Conservation (phyloP, 352 stramenopile species). For the Pythium brachiatum region DNA sequence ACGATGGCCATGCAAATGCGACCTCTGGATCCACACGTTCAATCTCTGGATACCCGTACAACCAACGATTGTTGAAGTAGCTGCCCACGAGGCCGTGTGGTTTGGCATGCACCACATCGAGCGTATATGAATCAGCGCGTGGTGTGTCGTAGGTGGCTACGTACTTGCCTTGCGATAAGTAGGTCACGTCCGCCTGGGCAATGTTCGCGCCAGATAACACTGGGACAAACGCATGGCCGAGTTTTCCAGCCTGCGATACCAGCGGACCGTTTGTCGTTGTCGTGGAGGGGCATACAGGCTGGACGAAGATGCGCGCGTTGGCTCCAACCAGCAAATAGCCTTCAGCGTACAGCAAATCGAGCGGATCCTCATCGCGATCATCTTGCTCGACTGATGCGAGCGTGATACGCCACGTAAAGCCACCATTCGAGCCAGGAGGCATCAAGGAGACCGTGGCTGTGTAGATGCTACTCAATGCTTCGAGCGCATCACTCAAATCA, state of each 20-base stretch:
- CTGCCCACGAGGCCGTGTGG: conserved; percentile 82
- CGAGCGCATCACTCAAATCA: conserved; percentile 56
- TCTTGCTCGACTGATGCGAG: conserved; percentile 66
- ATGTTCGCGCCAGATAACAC: conserved; percentile 50
- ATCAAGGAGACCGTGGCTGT: conserved; percentile 49
- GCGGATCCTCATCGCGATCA: conserved; percentile 22
- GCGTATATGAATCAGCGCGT: conserved; percentile 77
- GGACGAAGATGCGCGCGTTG: conserved; percentile 41
- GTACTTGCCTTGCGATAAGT: conserved; percentile 75
- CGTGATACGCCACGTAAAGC: conserved; percentile 84
- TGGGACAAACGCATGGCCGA: conserved; percentile 70
- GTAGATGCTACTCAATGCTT: conserved; percentile 73
- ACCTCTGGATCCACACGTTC: conserved; percentile 86
- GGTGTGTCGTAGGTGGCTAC: conserved; percentile 88
- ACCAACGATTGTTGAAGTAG: conserved; percentile 97
- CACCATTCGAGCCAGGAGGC: conserved; percentile 39
- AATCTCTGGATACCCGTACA: conserved; percentile 83
- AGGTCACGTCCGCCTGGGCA: conserved; percentile 63
- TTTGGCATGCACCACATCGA: conserved; percentile 78
- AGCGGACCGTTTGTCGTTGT: conserved; percentile 31
- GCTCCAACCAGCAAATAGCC: conserved; percentile 66
- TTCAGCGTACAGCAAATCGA: conserved; percentile 78
- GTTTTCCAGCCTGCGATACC: conserved; percentile 21
- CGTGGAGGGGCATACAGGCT: conserved; percentile 41
- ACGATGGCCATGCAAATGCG: conserved; percentile 91